Conservation (phyloP, 2,329 filamentous ascomycete species). For the Alternaria novae-zelandiae region DNA sequence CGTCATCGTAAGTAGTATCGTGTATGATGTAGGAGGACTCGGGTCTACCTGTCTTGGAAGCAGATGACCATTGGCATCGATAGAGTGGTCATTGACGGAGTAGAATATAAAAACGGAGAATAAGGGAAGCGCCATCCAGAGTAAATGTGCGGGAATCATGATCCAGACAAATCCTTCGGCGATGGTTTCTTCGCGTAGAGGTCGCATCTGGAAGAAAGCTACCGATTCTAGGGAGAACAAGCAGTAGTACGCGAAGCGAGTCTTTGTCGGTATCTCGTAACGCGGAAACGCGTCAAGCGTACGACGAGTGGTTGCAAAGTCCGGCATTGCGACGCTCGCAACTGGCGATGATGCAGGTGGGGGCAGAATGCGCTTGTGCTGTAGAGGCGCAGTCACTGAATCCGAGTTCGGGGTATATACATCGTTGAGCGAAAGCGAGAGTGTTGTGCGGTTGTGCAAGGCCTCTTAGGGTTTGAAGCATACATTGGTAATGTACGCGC, state of each 20-base stretch:
- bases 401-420: background rate
- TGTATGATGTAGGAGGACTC: background rate
- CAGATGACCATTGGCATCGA: background rate
- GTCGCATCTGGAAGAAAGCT: background rate
- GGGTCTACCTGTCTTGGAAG: background rate
- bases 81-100: rapidly evolving
- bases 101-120: background rate
- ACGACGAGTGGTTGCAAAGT: background rate
- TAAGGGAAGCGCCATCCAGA: background rate
- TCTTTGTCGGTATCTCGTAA: background rate
- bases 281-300: background rate
- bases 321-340: background rate
- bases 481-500: background rate
- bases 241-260: background rate
- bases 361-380: background rate
- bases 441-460: background rate
- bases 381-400: background rate
- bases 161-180: background rate
- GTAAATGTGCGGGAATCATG: background rate
- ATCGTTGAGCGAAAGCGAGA: background rate
- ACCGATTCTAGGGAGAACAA: background rate
- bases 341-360: background rate
- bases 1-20: background rate
- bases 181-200: background rate
- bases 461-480: background rate